phyloP scores from a whole-genome alignment of 441 rosid genomes.

The Breynia disticha region DNA sequence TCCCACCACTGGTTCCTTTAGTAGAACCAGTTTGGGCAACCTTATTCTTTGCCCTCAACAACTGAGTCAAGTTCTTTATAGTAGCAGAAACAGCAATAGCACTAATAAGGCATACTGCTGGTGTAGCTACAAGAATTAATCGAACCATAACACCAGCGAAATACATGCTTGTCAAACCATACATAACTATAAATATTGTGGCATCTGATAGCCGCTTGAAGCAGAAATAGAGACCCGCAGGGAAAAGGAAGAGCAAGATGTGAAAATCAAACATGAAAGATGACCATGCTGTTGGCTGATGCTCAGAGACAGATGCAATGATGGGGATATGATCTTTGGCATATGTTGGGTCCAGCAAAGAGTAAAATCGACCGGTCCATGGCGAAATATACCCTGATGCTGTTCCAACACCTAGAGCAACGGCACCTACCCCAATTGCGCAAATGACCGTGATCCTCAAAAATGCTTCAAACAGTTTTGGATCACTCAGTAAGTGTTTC shows the following conservation, averaged over 20 bases:
- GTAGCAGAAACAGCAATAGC: conserved; percentile 97
- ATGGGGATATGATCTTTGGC: conserved; percentile 98
- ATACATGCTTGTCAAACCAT: conserved; percentile 98
- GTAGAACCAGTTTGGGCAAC: conserved; percentile 50
- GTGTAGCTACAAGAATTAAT: conserved; percentile 92
- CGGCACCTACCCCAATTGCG: conserved; percentile 55
- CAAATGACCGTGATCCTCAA: conserved; percentile 73
- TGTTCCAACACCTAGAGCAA: conserved; percentile 83
- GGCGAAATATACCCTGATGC: conserved; percentile 98
- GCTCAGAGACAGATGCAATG: conserved; percentile 98
- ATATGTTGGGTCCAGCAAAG: conserved; percentile 90
- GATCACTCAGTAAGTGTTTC: conserved; percentile 64
- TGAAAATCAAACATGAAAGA: conserved; percentile 99
- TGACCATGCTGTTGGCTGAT: conserved; percentile 99
- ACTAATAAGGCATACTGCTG: conserved; percentile 91
- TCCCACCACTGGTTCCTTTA: conserved; percentile 57
- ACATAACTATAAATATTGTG: conserved; percentile 94
- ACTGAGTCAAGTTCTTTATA: conserved; percentile 61
- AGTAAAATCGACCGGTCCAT: conserved; percentile 97
- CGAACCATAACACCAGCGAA: conserved; percentile 99
- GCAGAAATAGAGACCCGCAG: conserved; percentile 99
- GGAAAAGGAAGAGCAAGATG: conserved; percentile 94
- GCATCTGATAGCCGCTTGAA: conserved; percentile 96
- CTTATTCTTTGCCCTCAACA: conserved; percentile 68
- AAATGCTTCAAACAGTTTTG: conserved; percentile 77